Conservation (phyloP, 768 basidiomycete genomes). For the Ramaria rubella region DNA sequence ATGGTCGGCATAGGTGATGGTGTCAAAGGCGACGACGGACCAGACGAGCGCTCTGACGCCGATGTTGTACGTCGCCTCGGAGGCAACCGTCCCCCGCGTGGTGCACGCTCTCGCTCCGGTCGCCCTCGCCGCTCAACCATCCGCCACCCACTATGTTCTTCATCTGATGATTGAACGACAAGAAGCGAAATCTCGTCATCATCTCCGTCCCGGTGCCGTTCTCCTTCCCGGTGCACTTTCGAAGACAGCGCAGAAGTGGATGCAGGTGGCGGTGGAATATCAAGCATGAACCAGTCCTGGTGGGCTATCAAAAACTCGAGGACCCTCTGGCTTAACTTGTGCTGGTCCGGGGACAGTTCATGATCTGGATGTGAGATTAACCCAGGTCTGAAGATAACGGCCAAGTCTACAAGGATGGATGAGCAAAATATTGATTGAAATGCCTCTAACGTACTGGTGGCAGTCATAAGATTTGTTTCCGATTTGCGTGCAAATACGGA, state of each 20-base stretch:
- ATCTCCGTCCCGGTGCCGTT: conserved; percentile 18
- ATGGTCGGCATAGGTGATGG: neutral
- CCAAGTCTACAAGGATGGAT: conserved; percentile 78
- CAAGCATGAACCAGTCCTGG: conserved; percentile 92
- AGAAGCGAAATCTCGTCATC: neutral
- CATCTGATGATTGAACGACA: conserved; percentile 1
- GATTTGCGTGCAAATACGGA: conserved; percentile 91
- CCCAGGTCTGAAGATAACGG: conserved; percentile 95
- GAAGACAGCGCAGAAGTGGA: conserved; percentile 35
- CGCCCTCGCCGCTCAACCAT: neutral
- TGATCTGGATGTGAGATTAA: conserved; percentile 85
- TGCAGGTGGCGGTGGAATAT: conserved; percentile 65
- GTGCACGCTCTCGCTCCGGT: neutral
- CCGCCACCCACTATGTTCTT: conserved; percentile 1
- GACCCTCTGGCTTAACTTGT: conserved; percentile 81
- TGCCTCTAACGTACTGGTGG: conserved; percentile 67
- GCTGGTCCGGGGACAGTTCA: conserved; percentile 79
- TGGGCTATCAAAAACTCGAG: conserved; percentile 95
- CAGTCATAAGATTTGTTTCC: conserved; percentile 93
- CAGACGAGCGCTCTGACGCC: conserved; percentile 4
- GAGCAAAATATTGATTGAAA: neutral
- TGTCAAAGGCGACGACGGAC: neutral
- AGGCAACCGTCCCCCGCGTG: neutral
- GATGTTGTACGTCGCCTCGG: conserved; percentile 3
- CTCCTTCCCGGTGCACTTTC: conserved; percentile 28